phyloP scores from a whole-genome alignment of 129 eudicot genomes.

The Centaurea solstitialis region DNA sequence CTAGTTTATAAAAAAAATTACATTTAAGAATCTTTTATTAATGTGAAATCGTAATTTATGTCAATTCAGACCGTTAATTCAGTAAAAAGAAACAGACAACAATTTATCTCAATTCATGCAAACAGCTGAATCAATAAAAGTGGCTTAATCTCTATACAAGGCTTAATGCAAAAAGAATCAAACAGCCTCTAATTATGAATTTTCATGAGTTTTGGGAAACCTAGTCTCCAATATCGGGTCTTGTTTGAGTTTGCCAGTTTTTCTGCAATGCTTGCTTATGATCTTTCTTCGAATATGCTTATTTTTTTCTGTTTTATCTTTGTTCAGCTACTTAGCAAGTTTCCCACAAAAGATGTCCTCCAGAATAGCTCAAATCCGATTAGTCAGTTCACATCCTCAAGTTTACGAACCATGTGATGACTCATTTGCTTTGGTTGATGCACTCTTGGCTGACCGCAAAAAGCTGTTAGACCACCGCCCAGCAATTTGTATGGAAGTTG shows the following conservation, averaged over 20 bases:
- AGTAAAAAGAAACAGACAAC: too few species aligned
- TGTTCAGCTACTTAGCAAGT: not conserved
- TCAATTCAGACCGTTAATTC: too few species aligned
- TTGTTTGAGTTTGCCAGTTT: not conserved
- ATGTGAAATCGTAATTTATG: too few species aligned
- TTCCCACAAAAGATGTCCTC: slow-evolving; percentile 40
- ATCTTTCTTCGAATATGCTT: not conserved
- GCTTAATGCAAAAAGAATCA: not conserved
- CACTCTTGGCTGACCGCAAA: slow-evolving; percentile 66
- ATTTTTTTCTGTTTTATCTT: not conserved
- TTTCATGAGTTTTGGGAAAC: not conserved
- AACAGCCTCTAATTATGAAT: not conserved
- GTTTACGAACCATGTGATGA: slow-evolving; percentile 95
- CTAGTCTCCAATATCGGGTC: not conserved
- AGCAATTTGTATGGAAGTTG: slow-evolving; percentile 73
- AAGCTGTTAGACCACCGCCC: slow-evolving; percentile 61
- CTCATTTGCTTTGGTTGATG: slow-evolving; percentile 84
- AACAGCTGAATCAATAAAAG: too few species aligned
- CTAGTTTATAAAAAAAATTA: too few species aligned
- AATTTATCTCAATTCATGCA: too few species aligned
- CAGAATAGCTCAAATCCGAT: slow-evolving; percentile 68
- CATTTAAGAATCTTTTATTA: too few species aligned
- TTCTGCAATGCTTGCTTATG: not conserved
- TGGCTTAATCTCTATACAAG: too few species aligned
- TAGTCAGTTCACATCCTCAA: slow-evolving; percentile 81